Base-by-base conservation (phyloP, 768 basidiomycete genomes). In the Kwoniella newhampshirensis region DNA sequence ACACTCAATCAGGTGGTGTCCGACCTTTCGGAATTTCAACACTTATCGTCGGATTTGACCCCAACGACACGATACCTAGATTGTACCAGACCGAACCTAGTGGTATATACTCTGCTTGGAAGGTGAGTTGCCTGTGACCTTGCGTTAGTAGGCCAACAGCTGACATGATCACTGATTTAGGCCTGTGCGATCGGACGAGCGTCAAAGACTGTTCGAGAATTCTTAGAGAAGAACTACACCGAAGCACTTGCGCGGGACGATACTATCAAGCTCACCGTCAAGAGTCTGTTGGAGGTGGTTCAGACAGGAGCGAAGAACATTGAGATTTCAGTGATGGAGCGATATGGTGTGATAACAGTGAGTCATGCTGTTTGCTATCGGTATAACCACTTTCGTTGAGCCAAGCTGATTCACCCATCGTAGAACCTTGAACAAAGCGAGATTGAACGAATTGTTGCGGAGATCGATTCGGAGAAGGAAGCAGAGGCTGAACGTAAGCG, bases 241-340 rank as follows among this genome's bases (percentile, higher is more conserved):
- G 91, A 96, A 61, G 90, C 89, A 63, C 81, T 96, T 80, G 81
- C 84, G 6, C 81, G 89, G 58, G 91, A 91, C 47, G 91, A 96
- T 59, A 86, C 87, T 49, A 88, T 99, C 77, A 96, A 96, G 77
- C 79, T 99, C 45, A 91, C 96, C 0, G 84, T 99, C 61, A 98
- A 97, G 81, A 88, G 87, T 74, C 80, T 99, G 68, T 81, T 99
- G 21, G 96, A 99, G 77, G 93, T 99, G 35, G 96, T 99, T 7
- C 96, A 98, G 79, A 97, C 96, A 1, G 96, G 96, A n/a, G 96
- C 96, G 4, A 98, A 98, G 81, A 99, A 99, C 77, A 98, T 99
- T 62, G 96, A 99, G 77, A 91, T 99, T 67, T 92, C 88, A 60
- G 89, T 97, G 42, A 93, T 98, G 90, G 92, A 96, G 73, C 84